Conservation (phyloP, 139 green algal genomes). For the Penium margaritaceum region DNA sequence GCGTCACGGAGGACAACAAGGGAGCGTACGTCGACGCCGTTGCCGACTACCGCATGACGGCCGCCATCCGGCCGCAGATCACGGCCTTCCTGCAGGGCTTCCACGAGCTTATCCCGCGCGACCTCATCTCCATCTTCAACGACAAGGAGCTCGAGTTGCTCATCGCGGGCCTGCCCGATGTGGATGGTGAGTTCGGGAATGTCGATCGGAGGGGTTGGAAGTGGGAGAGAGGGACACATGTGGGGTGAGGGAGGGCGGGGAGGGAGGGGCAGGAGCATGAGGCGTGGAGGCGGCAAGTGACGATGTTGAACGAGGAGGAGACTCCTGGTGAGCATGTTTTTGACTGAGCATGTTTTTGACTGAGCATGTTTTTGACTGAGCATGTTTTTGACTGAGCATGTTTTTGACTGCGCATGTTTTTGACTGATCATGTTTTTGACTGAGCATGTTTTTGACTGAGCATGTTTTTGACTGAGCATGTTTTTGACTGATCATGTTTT, state of each 20-base stretch:
- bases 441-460: no score
- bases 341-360: no score
- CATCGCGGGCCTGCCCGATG: conserved; percentile 88
- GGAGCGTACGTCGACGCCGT: conserved; percentile 88
- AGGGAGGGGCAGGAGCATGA: not conserved
- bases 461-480: no score
- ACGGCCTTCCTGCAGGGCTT: conserved; percentile 76
- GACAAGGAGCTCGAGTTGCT: conserved; percentile 96
- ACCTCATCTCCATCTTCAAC: conserved; percentile 81
- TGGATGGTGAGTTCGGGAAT: conserved; percentile 63
- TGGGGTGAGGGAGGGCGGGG: not conserved
- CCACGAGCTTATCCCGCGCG: conserved; percentile 79
- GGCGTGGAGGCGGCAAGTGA: no score
- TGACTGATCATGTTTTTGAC: no score
- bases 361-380: no score
- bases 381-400: no score
- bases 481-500: no score
- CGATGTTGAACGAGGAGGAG: no score
- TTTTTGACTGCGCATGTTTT: no score
- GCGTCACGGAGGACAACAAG: conserved; percentile 93
- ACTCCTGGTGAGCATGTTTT: no score
- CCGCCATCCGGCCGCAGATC: conserved; percentile 78
- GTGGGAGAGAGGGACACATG: not conserved
- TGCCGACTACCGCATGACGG: conserved; percentile 88
- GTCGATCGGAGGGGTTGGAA: no score